Base-by-base conservation (phyloP, 306 rosid genomes). In the Ammopiptanthus mongolicus region DNA sequence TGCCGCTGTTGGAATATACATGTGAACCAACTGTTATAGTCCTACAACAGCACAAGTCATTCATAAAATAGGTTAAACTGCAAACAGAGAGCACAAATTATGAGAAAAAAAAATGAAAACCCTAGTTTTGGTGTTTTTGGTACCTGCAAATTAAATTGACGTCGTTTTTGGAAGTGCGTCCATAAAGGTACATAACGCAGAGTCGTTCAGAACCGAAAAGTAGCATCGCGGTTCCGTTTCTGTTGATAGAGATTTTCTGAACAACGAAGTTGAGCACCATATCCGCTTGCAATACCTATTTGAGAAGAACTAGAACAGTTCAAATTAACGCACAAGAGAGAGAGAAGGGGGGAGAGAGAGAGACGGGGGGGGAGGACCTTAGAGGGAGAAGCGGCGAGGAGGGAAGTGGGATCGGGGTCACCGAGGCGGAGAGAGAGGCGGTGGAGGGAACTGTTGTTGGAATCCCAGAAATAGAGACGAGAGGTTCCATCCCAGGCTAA, bases 381-480 rank as follows among this genome's bases (percentile, higher is more conserved):
- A 53, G 97, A 88, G 15, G 98, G 98, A 4, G 90, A 89, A 59
- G 96, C 86, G 22, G 96, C 93, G 51, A 85, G 88, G 69, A 96
- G 84, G 22, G 97, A 90, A 59, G 91, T 76, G 28, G 92, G 92
- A 3, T 85, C 92, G 33, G 98, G 99, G 10, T 96, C 98, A 66
- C 98, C 99, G 14, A 92, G 90, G 19, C 92, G 96, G 44, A 92
- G 74, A 63, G 97, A 84, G 66, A 96, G 83, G 60, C 92, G 91
- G 42, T 92, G 96, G 56, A 96, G 88, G 84, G 80, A 76, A 53
- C 53, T 86, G 8, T 41, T 59, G 8, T 60, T 4, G 72, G 89
- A 28, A 76, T 92, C 93, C 99, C 99, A 96, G 82, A 92, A 89
- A 77, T 92, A 92, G 64, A 95, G 88, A 23, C 99, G 88, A 17